phyloP scores from a whole-genome alignment of 345 rosid genomes.

The Citrus mangshanensis region DNA sequence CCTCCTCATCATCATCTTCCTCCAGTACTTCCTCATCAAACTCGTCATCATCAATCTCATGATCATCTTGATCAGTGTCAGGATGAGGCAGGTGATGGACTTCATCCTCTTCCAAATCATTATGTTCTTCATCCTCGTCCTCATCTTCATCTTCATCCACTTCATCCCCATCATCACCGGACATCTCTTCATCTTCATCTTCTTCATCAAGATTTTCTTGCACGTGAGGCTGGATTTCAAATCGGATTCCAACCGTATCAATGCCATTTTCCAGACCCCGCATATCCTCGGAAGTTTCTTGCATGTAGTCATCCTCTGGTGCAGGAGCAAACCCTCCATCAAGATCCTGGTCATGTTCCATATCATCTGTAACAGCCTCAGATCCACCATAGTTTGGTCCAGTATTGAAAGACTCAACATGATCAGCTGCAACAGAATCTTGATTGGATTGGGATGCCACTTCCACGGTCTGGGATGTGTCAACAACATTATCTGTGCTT shows the following conservation, averaged over 20 bases:
- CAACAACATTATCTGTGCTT: conserved; percentile 52
- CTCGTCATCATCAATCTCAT: conserved; percentile 91
- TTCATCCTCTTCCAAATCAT: conserved; percentile 81
- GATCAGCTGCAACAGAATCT: conserved; percentile 53
- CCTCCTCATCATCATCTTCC: conserved; percentile 90
- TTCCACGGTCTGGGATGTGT: conserved; percentile 52
- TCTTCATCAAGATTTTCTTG: conserved; percentile 85
- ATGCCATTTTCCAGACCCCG: conserved; percentile 73
- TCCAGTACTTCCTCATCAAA: conserved; percentile 92
- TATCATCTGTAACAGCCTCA: conserved; percentile 84
- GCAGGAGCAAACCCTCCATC: conserved; percentile 68
- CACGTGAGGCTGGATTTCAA: conserved; percentile 74
- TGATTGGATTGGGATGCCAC: conserved; percentile 51
- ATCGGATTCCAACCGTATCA: conserved; percentile 63
- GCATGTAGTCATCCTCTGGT: conserved; percentile 87
- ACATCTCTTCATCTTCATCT: conserved; percentile 76
- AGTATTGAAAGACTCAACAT: conserved; percentile 47
- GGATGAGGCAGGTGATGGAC: conserved; percentile 85
- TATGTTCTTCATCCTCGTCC: conserved; percentile 61
- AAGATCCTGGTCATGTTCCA: conserved; percentile 95
- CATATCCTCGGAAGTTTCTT: conserved; percentile 71
- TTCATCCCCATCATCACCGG: conserved; percentile 78
- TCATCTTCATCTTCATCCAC: conserved; percentile 77
- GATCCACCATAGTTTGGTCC: conserved; percentile 61
- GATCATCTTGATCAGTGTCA: conserved; percentile 94